Evolutionary conservation across 1,284 basidiomycete genomes (phyloP).

Genomic region (Tilletiopsis washingtonensis): DNA sequence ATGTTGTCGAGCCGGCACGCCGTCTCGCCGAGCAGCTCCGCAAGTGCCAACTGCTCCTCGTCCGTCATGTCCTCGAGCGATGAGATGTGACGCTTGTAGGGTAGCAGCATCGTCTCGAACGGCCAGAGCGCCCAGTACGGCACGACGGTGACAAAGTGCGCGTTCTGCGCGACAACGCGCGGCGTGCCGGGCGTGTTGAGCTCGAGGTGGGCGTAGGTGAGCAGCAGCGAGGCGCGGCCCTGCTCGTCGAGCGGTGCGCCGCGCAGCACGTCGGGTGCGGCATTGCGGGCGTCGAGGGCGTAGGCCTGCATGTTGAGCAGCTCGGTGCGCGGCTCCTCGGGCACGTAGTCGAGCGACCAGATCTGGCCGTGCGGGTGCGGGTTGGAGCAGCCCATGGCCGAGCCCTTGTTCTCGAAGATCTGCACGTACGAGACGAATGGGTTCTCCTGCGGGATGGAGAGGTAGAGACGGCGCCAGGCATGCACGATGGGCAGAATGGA

Average conservation of each 20-base stretch:
- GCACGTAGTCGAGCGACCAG: conserved; percentile 58
- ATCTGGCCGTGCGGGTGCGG: conserved; percentile 92
- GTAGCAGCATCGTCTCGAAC: conserved; percentile 63
- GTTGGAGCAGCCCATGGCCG: conserved; percentile 93
- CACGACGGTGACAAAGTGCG: conserved; percentile 76
- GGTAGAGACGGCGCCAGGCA: conserved; percentile 58
- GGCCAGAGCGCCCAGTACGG: conserved; percentile 98
- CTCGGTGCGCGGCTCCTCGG: conserved; percentile 35
- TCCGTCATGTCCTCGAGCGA: conserved; percentile 26
- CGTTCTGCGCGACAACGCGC: conserved; percentile 64
- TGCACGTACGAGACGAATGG: conserved; percentile 45
- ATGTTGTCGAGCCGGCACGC: conserved; percentile 42
- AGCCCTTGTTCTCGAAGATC: conserved; percentile 74
- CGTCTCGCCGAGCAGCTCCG: conserved; percentile 51
- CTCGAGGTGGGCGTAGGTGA: conserved; percentile 75
- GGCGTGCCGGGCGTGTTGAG: conserved; percentile 52
- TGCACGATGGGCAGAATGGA: conserved; percentile 66
- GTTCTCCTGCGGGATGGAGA: conserved; percentile 33
- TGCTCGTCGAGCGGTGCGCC: conserved; percentile 56
- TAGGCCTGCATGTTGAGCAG: conserved; percentile 27
- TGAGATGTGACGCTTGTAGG: conserved; percentile 25
- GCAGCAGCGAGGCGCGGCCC: conserved; percentile 66
- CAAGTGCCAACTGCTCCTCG: conserved; percentile 21
- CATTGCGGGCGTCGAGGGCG: conserved; percentile 18
- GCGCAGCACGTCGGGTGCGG: conserved; percentile 9